Percentiles rank a stretch among this genome's conserved stretches.
Conservation (phyloP, 768 basidiomycete genomes). For the Mycena capillaripes region DNA sequence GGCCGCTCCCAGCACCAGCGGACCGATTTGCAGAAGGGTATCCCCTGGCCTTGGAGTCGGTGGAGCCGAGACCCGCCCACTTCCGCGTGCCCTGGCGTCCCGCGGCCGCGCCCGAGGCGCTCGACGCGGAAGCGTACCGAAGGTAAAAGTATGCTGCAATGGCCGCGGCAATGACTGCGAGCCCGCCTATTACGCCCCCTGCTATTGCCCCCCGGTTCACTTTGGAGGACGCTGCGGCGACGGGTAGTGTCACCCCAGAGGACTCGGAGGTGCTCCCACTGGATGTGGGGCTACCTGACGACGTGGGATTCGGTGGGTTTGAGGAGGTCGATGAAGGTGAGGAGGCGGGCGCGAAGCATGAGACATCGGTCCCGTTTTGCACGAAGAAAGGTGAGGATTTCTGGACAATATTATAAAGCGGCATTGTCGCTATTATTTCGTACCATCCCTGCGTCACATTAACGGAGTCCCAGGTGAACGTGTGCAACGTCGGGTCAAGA, state of each 20-base stretch:
- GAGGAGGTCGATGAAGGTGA: constrained; percentile 28
- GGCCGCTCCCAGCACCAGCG: not conserved
- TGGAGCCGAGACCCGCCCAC: constrained; percentile 51
- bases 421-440: constrained; percentile 47
- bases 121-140: constrained; percentile 49
- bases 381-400: constrained; percentile 50
- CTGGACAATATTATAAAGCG: constrained; percentile 31
- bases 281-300: constrained; percentile 38
- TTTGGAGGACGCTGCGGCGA: constrained; percentile 41
- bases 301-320: constrained; percentile 21
- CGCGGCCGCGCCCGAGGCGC: constrained; percentile 32
- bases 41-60: constrained; percentile 45
- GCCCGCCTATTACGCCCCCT: constrained; percentile 66
- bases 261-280: constrained; percentile 30
- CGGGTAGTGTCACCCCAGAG: constrained; percentile 39
- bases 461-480: constrained; percentile 62
- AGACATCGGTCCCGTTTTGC: constrained; percentile 45
- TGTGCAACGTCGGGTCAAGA: constrained; percentile 42
- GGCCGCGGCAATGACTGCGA: constrained; percentile 51
- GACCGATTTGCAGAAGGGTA: constrained; percentile 18
- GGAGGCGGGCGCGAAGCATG: constrained; percentile 47
- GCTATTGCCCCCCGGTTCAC: constrained; percentile 60
- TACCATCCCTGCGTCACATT: constrained; percentile 67
- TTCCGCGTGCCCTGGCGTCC: constrained; percentile 34
- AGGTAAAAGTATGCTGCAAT: constrained; percentile 40